phyloP scores from a whole-genome alignment of 139 green algal species.

The Chlorella sp. region DNA sequence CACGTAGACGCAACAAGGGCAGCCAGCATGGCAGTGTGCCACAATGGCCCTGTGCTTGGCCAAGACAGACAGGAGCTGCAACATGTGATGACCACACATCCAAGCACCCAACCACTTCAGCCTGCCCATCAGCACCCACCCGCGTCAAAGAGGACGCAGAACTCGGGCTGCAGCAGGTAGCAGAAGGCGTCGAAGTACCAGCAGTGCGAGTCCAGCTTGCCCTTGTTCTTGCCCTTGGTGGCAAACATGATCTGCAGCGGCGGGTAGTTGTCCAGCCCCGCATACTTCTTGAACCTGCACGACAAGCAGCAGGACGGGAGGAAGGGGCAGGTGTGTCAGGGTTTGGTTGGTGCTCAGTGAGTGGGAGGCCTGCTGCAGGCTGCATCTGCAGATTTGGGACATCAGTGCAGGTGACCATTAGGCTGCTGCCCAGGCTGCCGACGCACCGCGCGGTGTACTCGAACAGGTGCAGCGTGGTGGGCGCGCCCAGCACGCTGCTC shows the following conservation, averaged over 20 bases:
- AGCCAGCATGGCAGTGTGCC: neutral
- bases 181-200: constrained; percentile 55
- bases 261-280: constrained; percentile 53
- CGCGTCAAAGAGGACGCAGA: constrained; percentile 54
- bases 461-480: constrained; percentile 48
- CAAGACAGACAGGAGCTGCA: too few species aligned
- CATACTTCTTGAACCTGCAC: constrained; percentile 52
- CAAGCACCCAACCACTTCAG: neutral
- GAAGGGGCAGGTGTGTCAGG: too few species aligned
- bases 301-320: neutral
- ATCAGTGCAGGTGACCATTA: neutral
- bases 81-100: neutral
- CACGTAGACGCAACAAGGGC: neutral
- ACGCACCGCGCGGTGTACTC: constrained; percentile 50
- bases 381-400: neutral
- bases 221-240: constrained; percentile 51
- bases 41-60: too few species aligned
- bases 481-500: constrained; percentile 36
- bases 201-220: constrained; percentile 56
- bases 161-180: constrained; percentile 54
- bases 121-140: neutral
- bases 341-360: neutral
- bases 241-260: constrained; percentile 54
- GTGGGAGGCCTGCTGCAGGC: neutral
- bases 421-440: neutral